Base-by-base conservation (phyloP, 1,284 basidiomycete species). In the Microbotryum intermedium region DNA sequence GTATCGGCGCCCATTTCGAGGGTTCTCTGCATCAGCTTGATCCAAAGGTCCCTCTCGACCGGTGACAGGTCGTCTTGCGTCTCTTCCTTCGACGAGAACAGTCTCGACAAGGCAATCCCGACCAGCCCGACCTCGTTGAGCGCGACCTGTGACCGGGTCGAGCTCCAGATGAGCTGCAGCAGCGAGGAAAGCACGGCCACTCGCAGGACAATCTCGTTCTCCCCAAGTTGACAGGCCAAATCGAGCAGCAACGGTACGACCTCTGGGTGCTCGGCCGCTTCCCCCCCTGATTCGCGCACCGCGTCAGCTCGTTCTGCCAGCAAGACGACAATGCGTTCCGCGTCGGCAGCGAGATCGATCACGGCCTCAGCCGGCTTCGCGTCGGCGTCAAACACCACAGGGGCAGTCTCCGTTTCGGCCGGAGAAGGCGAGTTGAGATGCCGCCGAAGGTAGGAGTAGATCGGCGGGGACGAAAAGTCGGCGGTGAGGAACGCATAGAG, bases 131-230 rank as follows among this genome's bases (percentile, higher is more conserved):
- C 55, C 50, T 55, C 46, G 30, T 26, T 30, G 9, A 62, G 25
- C 34, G 45, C 90, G 10, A 60, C 50, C 53, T 50, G 21, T 25
- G 47, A 34, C n/a, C 58, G 39, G 23, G 44, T 9, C 20, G 50
- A 47, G 11, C 10, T 25, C 21, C 6, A 34, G 45, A 53, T 25
- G 13, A 62, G 58, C 28, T 56, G 43, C 11, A 20, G 13, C 6
- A 62, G 26, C 20, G 57, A 13, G 16, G 46, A 43, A 4, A 61
- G 51, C 3, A 50, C 55, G 10, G 42, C 28, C 30, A 47, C 23
- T 2, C 44, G 16, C 16, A 50, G 34, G 5, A 29, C 39, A 5
- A 23, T 16, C 18, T 49, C 48, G 10, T 50, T 30, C 16, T 58
- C 55, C 21, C 29, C 50, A 39, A 60, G 46, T 3, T 53, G 26